Evolutionary conservation across 352 stramenopile genomes (phyloP).

Genomic region (Plasmopara muralis): DNA sequence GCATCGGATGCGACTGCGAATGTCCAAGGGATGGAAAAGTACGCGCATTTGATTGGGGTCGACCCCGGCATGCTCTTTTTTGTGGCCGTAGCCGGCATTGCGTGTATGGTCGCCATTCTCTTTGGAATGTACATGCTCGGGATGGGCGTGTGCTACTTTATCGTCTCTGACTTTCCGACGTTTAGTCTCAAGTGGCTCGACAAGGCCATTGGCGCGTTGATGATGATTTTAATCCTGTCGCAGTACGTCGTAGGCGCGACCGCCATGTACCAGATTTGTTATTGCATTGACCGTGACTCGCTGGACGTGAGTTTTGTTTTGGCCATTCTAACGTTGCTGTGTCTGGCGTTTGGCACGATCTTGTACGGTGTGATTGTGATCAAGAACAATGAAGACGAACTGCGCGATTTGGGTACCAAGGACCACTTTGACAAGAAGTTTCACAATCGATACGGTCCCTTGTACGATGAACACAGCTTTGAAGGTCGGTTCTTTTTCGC

Average conservation of each 20-base stretch:
- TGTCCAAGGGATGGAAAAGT: constrained; percentile 75
- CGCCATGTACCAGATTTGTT: constrained; percentile 83
- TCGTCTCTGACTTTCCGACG: constrained; percentile 44
- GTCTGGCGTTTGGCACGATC: constrained; percentile 71
- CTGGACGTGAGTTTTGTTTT: constrained; percentile 59
- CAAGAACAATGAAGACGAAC: constrained; percentile 68
- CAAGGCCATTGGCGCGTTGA: constrained; percentile 68
- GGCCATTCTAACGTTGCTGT: constrained; percentile 57
- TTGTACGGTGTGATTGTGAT: constrained; percentile 70
- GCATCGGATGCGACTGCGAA: constrained; percentile 20
- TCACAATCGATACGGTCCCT: constrained; percentile 63
- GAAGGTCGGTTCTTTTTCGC: constrained; percentile 85
- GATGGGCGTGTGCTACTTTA: constrained; percentile 38
- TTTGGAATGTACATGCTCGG: constrained; percentile 45
- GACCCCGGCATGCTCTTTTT: constrained; percentile 78
- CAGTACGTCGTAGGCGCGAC: constrained; percentile 81
- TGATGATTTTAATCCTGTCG: constrained; percentile 80
- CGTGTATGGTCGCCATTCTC: constrained; percentile 32
- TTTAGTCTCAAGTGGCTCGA: constrained; percentile 74
- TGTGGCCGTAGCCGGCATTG: constrained; percentile 60
- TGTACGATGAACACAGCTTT: constrained; percentile 87
- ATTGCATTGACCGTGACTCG: constrained; percentile 53
- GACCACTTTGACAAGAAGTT: constrained; percentile 83
- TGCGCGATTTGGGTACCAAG: constrained; percentile 74
- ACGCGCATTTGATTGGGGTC: constrained; percentile 66